phyloP scores from a whole-genome alignment of 2,329 filamentous ascomycete species.

The Nigrospora sphaerica region DNA sequence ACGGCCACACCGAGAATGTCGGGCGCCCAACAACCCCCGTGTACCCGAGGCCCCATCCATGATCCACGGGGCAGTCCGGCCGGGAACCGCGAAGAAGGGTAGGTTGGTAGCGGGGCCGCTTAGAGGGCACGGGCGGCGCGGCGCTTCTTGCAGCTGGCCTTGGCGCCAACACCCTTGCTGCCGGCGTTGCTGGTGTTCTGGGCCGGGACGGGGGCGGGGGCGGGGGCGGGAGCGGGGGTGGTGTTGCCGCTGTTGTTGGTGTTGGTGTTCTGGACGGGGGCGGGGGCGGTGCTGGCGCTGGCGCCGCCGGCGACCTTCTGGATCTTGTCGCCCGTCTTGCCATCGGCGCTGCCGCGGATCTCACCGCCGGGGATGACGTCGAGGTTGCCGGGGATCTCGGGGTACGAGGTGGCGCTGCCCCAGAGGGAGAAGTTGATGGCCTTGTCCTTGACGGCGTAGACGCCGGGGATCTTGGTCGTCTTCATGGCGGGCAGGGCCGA shows the following conservation, averaged over 20 bases:
- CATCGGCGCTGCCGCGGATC: slow-evolving; percentile 4
- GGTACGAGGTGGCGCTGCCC: slow-evolving; percentile 2
- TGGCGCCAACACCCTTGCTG: not conserved
- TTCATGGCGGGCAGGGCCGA: not conserved
- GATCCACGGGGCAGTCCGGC: no score
- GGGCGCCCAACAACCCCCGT: no score
- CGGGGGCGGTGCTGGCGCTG: not conserved
- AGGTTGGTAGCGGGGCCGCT: no score
- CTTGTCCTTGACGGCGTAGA: slow-evolving; percentile 1
- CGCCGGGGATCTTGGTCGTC: slow-evolving; percentile 2
- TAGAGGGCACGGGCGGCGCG: no score
- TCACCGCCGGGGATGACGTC: slow-evolving; percentile 3
- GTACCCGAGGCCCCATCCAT: no score
- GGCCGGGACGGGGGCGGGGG: no score
- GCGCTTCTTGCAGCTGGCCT: not conserved
- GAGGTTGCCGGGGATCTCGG: slow-evolving; percentile 1
- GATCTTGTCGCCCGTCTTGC: slow-evolving; percentile 3
- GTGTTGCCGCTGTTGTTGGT: not conserved
- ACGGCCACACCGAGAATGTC: no score
- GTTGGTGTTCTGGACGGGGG: not conserved
- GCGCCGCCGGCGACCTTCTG: not conserved
- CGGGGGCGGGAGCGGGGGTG: not conserved
- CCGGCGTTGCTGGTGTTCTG: no score
- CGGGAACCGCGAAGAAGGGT: no score
- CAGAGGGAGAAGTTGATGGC: slow-evolving; percentile 5